Evolutionary conservation across 306 rosid species (phyloP).

Genomic region (Medicago truncatula): DNA sequence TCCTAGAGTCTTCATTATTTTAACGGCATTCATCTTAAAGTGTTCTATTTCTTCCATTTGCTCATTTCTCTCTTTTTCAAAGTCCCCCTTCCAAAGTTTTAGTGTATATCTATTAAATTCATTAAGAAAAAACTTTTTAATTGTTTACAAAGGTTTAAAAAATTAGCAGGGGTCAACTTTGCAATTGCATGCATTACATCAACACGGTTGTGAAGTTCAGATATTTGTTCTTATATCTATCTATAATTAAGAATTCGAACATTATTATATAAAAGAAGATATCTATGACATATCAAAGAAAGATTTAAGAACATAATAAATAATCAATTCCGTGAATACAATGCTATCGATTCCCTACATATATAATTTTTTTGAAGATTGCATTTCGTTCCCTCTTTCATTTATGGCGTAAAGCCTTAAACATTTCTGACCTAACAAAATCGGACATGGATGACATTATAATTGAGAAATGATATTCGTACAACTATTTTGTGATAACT

Average conservation of each 20-base stretch:
- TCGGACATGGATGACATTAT: neutral
- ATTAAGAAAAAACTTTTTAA: neutral
- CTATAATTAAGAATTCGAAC: neutral
- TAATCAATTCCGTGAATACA: slow-evolving; percentile 14
- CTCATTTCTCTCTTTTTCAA: too few species aligned
- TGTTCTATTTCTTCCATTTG: too few species aligned
- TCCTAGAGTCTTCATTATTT: too few species aligned
- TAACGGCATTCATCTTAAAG: too few species aligned
- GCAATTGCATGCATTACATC: neutral
- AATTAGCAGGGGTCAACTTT: neutral
- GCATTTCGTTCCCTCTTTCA: neutral
- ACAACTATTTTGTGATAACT: too few species aligned
- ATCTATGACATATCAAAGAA: neutral
- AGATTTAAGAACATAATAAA: neutral
- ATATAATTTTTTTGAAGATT: neutral
- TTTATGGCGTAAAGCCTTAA: slow-evolving; percentile 20
- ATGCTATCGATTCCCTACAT: slow-evolving; percentile 14
- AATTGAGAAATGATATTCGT: too few species aligned
- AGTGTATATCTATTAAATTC: neutral
- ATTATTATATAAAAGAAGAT: neutral
- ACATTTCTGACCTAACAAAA: neutral
- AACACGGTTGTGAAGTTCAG: neutral
- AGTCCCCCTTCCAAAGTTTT: too few species aligned
- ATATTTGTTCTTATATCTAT: neutral
- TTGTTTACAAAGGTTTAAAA: neutral